Evolutionary conservation across 1,284 basidiomycete genomes (phyloP).

Genomic region (Leccinum pallidistipes): DNA sequence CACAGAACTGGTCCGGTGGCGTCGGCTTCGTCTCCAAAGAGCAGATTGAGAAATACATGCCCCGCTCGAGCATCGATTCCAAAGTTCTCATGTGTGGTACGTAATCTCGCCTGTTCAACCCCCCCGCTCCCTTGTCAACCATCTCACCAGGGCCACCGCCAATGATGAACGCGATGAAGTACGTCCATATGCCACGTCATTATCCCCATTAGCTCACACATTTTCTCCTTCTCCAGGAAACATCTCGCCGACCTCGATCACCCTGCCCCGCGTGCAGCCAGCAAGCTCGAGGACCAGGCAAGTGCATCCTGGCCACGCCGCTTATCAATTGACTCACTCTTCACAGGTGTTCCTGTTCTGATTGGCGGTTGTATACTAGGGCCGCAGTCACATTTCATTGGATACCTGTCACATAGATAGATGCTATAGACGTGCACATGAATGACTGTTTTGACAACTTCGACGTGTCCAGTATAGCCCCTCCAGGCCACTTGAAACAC

Average conservation of each 20-base stretch:
- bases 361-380: slow-evolving; percentile 6
- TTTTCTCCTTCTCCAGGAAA: slow-evolving; percentile 54
- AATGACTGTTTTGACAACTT: slow-evolving; percentile 4
- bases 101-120: slow-evolving; percentile 23
- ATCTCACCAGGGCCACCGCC: slow-evolving; percentile 77
- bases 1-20: slow-evolving; percentile 83
- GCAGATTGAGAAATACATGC: slow-evolving; percentile 82
- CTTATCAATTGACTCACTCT: slow-evolving; percentile 3
- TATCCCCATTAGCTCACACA: background rate
- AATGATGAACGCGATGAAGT: slow-evolving; percentile 98
- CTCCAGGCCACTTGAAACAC: background rate
- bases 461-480: background rate
- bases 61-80: slow-evolving; percentile 61
- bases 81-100: slow-evolving; percentile 86
- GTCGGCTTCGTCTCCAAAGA: slow-evolving; percentile 93
- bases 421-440: slow-evolving; percentile 6
- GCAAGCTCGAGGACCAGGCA: slow-evolving; percentile 91
- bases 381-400: background rate
- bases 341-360: slow-evolving; percentile 67
- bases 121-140: slow-evolving; percentile 3
- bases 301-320: slow-evolving; percentile 15
- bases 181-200: slow-evolving; percentile 33
- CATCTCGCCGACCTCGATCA: slow-evolving; percentile 87
- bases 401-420: slow-evolving; percentile 12
- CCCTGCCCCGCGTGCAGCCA: slow-evolving; percentile 85